Evolutionary conservation across 176 grass and related monocot genomes (phyloP).

Genomic region (Oryza meyeriana): DNA sequence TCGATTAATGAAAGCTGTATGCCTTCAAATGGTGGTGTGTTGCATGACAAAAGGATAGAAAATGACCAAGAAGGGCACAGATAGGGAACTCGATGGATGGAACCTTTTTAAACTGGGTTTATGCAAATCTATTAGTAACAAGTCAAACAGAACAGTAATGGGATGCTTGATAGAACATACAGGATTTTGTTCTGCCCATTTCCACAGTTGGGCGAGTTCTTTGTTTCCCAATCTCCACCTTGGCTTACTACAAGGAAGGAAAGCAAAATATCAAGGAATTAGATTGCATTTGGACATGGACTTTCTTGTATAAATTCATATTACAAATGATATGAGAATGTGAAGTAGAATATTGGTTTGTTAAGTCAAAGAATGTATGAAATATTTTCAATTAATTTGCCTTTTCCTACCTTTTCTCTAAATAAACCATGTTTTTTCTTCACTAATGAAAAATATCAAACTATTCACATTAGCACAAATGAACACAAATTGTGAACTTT

Average conservation of each 20-base stretch:
- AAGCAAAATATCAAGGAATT: conserved; percentile 9
- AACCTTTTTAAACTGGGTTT: not conserved
- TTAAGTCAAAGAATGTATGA: conserved; percentile 7
- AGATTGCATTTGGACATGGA: not conserved
- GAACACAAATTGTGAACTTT: not conserved
- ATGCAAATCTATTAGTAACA: not conserved
- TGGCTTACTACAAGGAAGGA: conserved; percentile 59
- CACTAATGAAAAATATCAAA: not conserved
- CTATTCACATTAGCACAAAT: not conserved
- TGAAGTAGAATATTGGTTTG: not conserved
- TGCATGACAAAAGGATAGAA: not conserved
- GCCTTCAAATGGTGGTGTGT: not conserved
- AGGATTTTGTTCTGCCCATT: conserved; percentile 96
- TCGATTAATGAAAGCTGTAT: not conserved
- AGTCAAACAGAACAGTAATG: not conserved
- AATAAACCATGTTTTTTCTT: not conserved
- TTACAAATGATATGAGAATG: not conserved
- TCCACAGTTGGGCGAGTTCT: conserved; percentile 89
- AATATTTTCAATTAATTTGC: not conserved
- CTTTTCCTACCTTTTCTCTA: not conserved
- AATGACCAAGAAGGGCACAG: not conserved
- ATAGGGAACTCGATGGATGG: not conserved
- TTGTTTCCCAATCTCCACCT: conserved; percentile 94
- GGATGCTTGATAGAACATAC: conserved; percentile 49
- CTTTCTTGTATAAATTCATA: not conserved